Percentiles rank a stretch among this genome's conserved stretches.
phyloP scores from a whole-genome alignment of 1,139 yeast species.

The Hyphopichia burtonii region DNA sequence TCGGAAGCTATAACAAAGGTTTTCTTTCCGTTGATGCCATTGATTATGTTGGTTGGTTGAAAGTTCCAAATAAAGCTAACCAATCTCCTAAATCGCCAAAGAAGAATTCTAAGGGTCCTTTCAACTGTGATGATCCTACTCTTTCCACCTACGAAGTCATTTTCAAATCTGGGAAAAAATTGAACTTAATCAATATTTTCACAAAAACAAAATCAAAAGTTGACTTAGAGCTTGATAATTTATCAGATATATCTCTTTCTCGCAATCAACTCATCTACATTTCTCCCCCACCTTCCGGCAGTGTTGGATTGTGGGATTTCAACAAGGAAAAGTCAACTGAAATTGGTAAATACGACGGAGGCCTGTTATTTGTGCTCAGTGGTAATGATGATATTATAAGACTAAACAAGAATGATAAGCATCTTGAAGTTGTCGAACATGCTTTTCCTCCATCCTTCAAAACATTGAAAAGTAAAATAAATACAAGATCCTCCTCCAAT shows the following conservation, averaged over 20 bases:
- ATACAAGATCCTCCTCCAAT: not conserved
- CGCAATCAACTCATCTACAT: not conserved
- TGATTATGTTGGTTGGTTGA: slow-evolving; percentile 1
- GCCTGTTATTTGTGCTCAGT: not conserved
- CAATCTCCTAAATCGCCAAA: slow-evolving; percentile 2
- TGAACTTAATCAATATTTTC: not conserved
- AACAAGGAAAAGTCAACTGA: not conserved
- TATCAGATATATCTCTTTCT: not conserved
- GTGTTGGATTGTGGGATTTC: not conserved
- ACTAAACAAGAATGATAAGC: not conserved
- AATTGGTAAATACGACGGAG: not conserved
- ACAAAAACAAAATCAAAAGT: not conserved
- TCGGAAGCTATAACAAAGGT: not conserved
- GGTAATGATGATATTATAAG: not conserved
- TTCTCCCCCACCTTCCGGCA: not conserved
- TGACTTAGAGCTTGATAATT: not conserved
- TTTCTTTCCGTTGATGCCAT: not conserved
- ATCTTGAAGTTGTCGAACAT: not conserved
- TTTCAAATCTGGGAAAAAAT: not conserved
- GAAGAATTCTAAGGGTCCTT: not conserved
- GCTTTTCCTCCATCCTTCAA: not conserved
- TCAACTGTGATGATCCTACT: not conserved
- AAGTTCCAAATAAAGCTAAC: not conserved
- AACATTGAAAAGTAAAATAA: not conserved
- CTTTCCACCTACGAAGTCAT: not conserved